Evolutionary conservation across 768 basidiomycete genomes (phyloP), one percentile per base, ranked within the genome.

Genomic region (Leucocoprinus leucothites): DNA sequence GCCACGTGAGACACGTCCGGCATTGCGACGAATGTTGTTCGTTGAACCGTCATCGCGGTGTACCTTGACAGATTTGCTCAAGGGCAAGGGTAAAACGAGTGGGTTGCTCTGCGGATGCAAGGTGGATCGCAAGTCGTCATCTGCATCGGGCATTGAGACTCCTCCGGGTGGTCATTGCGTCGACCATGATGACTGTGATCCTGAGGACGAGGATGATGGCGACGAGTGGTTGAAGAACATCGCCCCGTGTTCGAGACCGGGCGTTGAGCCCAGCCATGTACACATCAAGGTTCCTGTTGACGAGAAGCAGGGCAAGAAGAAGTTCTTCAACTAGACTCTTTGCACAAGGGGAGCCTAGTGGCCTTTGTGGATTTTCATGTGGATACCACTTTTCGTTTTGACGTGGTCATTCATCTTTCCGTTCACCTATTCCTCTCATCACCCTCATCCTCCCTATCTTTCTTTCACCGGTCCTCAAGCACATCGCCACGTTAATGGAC

Each of bases 21-120:
- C 90, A 13, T 79, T 99, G 57, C 89, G 93, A 56, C 83, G 94
- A 51, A 99, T 99, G 97, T 77, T 99, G 62, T 87, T 84, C 62
- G 82, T 98, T 46, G 96, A 98, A 65, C 91, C 96, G 3, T 74
- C 80, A 16, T 83, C 87, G 46, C 86, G 97, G 38, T 96, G 94
- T 67, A 98, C 97, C 25, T 81, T 99, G 54, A 89, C 92, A 9
- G 94, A 98, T 67, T 71, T 99, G 47, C 78, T 98, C 49, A 86
- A 87, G 65, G 94, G 94, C 24, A 76, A 73, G 48, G 88, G 89
- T 51, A 89, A 87, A 65, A 81, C 82, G 22, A 81, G 81, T 57
- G 86, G 85, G 22, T 74, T 96, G 56, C 77, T 94, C 46, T 97
- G 94, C 66, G 84, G 85, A 16, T 97, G 94, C 67, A 80, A 78